Percentiles rank a stretch among this genome's conserved stretches.
Conservation (phyloP, 441 rosid genomes). For the Capsella rubella region DNA sequence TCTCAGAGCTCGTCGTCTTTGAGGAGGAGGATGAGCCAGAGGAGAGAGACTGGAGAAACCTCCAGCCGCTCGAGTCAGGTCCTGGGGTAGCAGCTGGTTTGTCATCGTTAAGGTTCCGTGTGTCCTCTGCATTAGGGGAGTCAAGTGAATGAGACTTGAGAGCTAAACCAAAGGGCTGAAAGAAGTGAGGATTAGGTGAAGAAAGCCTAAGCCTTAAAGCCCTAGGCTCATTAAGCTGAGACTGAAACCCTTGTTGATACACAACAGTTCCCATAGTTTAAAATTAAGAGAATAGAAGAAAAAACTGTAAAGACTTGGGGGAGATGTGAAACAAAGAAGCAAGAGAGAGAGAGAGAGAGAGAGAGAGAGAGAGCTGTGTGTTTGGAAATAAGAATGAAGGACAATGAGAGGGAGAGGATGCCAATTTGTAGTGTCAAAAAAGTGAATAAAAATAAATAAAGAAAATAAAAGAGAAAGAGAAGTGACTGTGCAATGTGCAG, state of each 20-base stretch:
- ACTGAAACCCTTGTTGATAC: conserved; percentile 63
- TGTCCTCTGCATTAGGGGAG: conserved; percentile 38
- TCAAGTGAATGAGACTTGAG: conserved; percentile 48
- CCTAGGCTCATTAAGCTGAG: conserved; percentile 61
- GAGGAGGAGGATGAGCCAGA: conserved; percentile 25
- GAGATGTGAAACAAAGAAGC: conserved; percentile 30
- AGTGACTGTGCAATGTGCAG: conserved; percentile 42
- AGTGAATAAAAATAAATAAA: conserved; percentile 26
- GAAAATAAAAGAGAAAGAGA: conserved; percentile 14
- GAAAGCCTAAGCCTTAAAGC: conserved; percentile 62
- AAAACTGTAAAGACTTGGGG: conserved; percentile 21
- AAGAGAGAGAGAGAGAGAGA: conserved; percentile 26
- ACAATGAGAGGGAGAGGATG: conserved; percentile 51
- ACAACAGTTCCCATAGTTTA: conserved; percentile 67
- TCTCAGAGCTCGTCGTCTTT: conserved; percentile 36
- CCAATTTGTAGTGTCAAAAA: conserved; percentile 75
- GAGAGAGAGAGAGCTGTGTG: not conserved
- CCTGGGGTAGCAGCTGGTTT: conserved; percentile 31
- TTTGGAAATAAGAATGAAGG: conserved; percentile 48
- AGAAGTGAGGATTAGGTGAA: conserved; percentile 49
- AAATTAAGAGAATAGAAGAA: not conserved
- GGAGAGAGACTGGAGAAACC: conserved; percentile 58
- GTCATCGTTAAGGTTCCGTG: conserved; percentile 24
- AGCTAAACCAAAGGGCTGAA: conserved; percentile 49
- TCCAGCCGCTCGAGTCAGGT: conserved; percentile 55